A percentile compares a stretch with the other conserved stretches of the same genome.
Evolutionary conservation across 768 basidiomycete species (phyloP).

Genomic region (Clavaria fumosa): DNA sequence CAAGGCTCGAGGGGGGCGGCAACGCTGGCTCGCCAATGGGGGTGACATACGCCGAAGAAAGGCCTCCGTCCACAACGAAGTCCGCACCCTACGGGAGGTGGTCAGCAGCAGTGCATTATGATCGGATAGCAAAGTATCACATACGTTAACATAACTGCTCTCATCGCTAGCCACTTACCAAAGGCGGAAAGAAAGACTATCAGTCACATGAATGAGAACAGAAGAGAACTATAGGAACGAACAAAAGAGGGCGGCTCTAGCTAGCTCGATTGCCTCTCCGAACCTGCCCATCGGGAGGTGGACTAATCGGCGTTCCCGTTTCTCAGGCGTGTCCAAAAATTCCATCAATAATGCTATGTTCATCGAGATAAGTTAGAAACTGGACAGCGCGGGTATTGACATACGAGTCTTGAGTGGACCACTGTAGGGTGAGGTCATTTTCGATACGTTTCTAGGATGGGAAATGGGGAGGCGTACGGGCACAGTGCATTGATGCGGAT

Average conservation of each 20-base stretch:
- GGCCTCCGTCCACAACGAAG: constrained; percentile 91
- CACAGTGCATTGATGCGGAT: constrained; percentile 93
- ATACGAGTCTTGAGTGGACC: constrained; percentile 91
- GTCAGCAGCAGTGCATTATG: constrained; percentile 1
- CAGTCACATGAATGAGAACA: constrained; percentile 5
- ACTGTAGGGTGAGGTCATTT: constrained; percentile 23
- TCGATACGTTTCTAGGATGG: background rate
- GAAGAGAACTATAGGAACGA: constrained; percentile 20
- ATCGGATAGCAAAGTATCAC: constrained; percentile 11
- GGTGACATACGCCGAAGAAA: constrained; percentile 87
- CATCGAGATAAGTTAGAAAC: too few relatives aligned
- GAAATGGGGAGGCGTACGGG: constrained; percentile 44
- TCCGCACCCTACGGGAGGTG: constrained; percentile 51
- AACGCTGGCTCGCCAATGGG: constrained; percentile 63
- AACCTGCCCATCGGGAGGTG: constrained; percentile 96
- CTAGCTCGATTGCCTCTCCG: constrained; percentile 91
- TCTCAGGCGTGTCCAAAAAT: constrained; percentile 93
- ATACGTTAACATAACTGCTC: constrained; percentile 87
- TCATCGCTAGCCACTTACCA: constrained; percentile 81
- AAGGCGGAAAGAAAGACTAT: constrained; percentile 18
- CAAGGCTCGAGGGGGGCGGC: constrained; percentile 54
- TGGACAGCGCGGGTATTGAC: constrained; percentile 13
- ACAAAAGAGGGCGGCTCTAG: constrained; percentile 88
- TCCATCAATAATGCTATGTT: constrained; percentile 85
- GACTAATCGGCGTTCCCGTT: constrained; percentile 77